Percentiles rank a stretch among this genome's conserved stretches.
phyloP scores from a whole-genome alignment of 2,329 filamentous ascomycete species.

The Lasiodiplodia sp. region DNA sequence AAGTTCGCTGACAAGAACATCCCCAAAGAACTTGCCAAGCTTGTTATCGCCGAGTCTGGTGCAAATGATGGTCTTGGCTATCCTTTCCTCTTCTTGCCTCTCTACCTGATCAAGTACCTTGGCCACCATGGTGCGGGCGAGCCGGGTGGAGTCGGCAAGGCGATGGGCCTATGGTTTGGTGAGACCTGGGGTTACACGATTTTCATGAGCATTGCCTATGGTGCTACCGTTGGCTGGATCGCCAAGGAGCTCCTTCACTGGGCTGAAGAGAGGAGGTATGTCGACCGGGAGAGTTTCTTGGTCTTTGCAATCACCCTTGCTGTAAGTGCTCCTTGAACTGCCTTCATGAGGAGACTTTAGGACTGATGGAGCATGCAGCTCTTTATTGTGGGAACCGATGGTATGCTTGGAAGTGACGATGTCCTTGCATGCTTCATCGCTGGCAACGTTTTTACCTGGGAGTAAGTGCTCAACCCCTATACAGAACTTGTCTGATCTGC shows the following conservation, averaged over 20 bases:
- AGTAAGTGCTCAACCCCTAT: conserved; percentile 55
- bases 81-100: conserved; percentile 82
- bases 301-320: conserved; percentile 86
- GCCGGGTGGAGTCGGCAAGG: conserved; percentile 67
- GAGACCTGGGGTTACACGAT: conserved; percentile 88
- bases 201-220: conserved; percentile 78
- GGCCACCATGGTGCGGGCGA: conserved; percentile 61
- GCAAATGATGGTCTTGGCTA: conserved; percentile 91
- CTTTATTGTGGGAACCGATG: conserved; percentile 86
- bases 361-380: conserved; percentile 53
- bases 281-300: conserved; percentile 86
- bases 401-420: conserved; percentile 87
- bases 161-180: conserved; percentile 82
- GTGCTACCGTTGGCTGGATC: conserved; percentile 78
- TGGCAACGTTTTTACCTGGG: conserved; percentile 89
- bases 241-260: conserved; percentile 84
- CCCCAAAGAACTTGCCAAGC: conserved; percentile 79
- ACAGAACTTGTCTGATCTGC: conserved; percentile 19
- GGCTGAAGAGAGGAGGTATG: conserved; percentile 80
- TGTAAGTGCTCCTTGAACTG: conserved; percentile 51
- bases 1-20: conserved; percentile 93
- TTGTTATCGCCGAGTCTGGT: conserved; percentile 72
- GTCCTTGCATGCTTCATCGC: conserved; percentile 92
- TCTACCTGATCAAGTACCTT: conserved; percentile 82
- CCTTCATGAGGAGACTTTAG: background rate